These are phyloP conservation scores for Rhizopogon vesiculosus DNA, from an alignment of 768 basidiomycete species.

Conservation along the genomic window DNA sequence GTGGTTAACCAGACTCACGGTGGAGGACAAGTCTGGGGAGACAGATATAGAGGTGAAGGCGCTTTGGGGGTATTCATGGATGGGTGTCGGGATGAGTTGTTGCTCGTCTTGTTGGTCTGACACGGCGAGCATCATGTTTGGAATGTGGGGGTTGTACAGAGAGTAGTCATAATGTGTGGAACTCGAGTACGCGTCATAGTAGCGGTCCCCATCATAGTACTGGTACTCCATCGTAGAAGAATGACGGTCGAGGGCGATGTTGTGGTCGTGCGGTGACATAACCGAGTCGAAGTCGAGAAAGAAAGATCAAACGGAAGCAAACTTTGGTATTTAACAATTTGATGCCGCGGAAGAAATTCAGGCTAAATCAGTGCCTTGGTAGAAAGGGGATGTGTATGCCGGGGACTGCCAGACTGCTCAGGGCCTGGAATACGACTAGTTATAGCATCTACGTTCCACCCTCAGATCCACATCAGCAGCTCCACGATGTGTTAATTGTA, in stretches of 20 bases:
- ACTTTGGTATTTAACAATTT: constrained; percentile 5
- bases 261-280: constrained; percentile 23
- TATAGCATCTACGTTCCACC: background rate
- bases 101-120: constrained; percentile 20
- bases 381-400: background rate
- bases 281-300: constrained; percentile 7
- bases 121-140: constrained; percentile 23
- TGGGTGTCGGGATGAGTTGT: constrained; percentile 19
- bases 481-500: background rate
- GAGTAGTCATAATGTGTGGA: constrained; percentile 9
- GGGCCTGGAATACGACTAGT: background rate
- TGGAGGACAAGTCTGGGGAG: background rate
- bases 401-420: background rate
- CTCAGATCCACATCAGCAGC: background rate
- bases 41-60: constrained; percentile 7
- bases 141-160: constrained; percentile 10
- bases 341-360: background rate
- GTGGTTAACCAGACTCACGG: constrained; percentile 11
- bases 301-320: constrained; percentile 18
- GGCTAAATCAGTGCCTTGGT: constrained; percentile 1
- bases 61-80: constrained; percentile 13
- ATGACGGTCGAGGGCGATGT: constrained; percentile 13
- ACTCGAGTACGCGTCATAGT: constrained; percentile 16
- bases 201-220: constrained; percentile 14
- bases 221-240: constrained; percentile 7